Evolutionary conservation across 495 filamentous ascomycete genomes (phyloP).

Genomic region (Penicillium macrosclerotiorum): DNA sequence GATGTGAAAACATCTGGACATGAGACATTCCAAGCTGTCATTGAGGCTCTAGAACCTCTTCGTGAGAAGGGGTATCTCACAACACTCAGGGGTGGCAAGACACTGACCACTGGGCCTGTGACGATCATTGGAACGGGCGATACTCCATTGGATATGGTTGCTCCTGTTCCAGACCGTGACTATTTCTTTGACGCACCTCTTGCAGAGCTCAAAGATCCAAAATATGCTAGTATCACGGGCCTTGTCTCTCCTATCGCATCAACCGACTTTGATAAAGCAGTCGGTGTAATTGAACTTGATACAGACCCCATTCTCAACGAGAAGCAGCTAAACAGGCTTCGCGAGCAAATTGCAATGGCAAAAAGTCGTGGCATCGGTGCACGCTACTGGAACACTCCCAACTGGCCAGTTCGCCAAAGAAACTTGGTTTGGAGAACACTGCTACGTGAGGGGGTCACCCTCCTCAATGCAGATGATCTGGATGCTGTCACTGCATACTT

Average conservation of each 20-base stretch:
- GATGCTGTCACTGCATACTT: constrained; percentile 48
- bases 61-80: constrained; percentile 60
- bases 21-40: constrained; percentile 54
- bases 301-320: constrained; percentile 31
- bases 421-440: constrained; percentile 70
- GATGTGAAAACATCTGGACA: constrained; percentile 63
- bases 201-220: constrained; percentile 38
- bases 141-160: constrained; percentile 65
- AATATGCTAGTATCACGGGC: constrained; percentile 42
- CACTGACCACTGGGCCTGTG: constrained; percentile 51
- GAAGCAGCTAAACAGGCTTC: constrained; percentile 57
- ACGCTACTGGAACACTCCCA: constrained; percentile 72
- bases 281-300: constrained; percentile 38
- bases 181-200: constrained; percentile 65
- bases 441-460: constrained; percentile 62
- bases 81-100: constrained; percentile 51
- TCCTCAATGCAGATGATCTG: constrained; percentile 80
- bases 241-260: constrained; percentile 53
- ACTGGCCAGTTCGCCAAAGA: constrained; percentile 61
- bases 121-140: constrained; percentile 81
- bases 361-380: constrained; percentile 61
- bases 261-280: constrained; percentile 37
- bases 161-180: constrained; percentile 48
- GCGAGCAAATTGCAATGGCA: constrained; percentile 60
- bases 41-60: constrained; percentile 63